Percentiles rank a stretch among this genome's conserved stretches.
These are phyloP conservation scores for Alectoria sarmentosa DNA, from an alignment of 495 filamentous ascomycete genomes.

Conservation along the genomic window DNA sequence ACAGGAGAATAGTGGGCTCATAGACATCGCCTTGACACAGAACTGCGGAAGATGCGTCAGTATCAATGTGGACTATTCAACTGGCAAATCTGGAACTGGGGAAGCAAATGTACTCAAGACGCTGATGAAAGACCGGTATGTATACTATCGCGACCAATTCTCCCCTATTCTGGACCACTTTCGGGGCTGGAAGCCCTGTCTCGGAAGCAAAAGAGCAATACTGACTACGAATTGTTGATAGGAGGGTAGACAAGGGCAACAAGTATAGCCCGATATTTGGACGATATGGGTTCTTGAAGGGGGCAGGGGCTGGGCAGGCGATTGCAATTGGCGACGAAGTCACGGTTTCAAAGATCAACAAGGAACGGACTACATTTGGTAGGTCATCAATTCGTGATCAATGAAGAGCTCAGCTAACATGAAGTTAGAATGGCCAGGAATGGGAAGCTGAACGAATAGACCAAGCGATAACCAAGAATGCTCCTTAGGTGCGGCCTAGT, in stretches of 20 bases:
- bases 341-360: conserved; percentile 47
- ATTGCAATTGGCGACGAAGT: conserved; percentile 69
- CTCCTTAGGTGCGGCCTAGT: background rate
- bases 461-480: background rate
- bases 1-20: no score
- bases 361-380: conserved; percentile 57
- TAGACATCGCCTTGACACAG: conserved; percentile 54
- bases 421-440: conserved; percentile 10
- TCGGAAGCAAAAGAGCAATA: no score
- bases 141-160: no score
- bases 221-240: no score
- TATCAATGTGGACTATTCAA: conserved; percentile 77
- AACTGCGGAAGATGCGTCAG: conserved; percentile 78
- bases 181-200: no score
- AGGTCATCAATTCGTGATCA: conserved; percentile 29
- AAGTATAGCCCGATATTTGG: conserved; percentile 81
- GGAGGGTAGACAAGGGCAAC: conserved; percentile 65
- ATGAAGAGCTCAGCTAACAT: background rate
- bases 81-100: conserved; percentile 56
- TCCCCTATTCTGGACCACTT: no score
- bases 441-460: background rate
- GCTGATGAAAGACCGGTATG: conserved; percentile 67
- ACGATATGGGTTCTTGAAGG: conserved; percentile 62
- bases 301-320: conserved; percentile 26
- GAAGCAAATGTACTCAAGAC: conserved; percentile 63